A percentile compares a stretch with the other conserved stretches of the same genome.
Conservation (phyloP, 257 asterid species). For the Solanum ossicruentum region DNA sequence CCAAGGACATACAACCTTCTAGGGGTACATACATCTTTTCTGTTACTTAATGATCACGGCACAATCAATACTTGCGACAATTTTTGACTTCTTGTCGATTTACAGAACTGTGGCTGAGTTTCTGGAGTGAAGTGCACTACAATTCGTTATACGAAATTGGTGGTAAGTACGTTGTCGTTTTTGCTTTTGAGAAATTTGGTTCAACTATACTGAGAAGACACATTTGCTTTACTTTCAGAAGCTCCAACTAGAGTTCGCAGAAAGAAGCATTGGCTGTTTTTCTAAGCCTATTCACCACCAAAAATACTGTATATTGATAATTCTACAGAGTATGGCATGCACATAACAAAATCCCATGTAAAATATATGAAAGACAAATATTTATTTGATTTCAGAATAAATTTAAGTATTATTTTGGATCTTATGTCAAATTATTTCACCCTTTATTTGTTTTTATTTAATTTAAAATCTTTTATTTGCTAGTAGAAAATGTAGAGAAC, state of each 20-base stretch:
- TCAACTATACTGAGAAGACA: background rate
- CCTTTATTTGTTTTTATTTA: background rate
- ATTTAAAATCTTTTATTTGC: too few species aligned
- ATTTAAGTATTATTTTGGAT: background rate
- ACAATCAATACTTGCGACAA: background rate
- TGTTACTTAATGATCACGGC: background rate
- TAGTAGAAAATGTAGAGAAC: too few species aligned
- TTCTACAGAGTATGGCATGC: background rate
- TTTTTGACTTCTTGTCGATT: background rate
- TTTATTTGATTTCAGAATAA: background rate
- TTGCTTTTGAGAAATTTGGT: background rate
- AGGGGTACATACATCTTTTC: conserved; percentile 28
- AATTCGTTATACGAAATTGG: conserved; percentile 76
- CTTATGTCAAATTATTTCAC: background rate
- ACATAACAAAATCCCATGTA: background rate
- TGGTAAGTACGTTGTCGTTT: conserved; percentile 22
- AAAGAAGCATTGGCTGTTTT: conserved; percentile 74
- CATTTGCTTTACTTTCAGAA: conserved; percentile 20
- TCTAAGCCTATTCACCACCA: conserved; percentile 11
- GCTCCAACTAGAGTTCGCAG: conserved; percentile 47
- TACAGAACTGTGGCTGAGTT: conserved; percentile 89
- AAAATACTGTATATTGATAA: background rate
- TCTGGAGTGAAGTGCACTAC: conserved; percentile 98
- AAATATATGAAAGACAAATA: background rate
- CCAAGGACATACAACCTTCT: conserved; percentile 41